Evolutionary conservation across 2,329 filamentous ascomycete species (phyloP), one percentile per base, ranked within the genome.

Genomic region (Cladosporium sphaerospermum): DNA sequence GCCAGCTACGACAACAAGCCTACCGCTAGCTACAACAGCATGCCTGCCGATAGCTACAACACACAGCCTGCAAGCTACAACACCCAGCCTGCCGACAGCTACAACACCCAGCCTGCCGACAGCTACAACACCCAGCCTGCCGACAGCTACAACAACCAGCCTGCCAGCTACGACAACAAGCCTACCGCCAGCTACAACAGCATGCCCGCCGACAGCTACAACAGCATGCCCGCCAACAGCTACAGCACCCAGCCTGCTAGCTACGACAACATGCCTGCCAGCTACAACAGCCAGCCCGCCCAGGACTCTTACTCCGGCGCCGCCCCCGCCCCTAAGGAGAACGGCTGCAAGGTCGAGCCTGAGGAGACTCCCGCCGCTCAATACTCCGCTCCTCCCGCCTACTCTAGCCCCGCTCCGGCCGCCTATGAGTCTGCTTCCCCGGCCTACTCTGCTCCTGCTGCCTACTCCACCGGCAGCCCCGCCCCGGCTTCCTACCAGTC

Each of bases 231-330:
- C 4, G 34, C 10, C 34, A 36, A 36, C 34, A 11, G 10, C n/a
- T 36, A 36, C 34, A 14, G n/a, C 36, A 39, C 8, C n/a, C 23
- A 37, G 8, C 16, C 28, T 34, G 44, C 34, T 39, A 36, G 16
- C 46, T 40, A 49, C 33, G 36, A 41, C 36, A 49, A 41, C 46
- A 28, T 31, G 16, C 19, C n/a, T 23, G 39, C 18, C 47, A 50
- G 40, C 47, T 41, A 32, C 47, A 42, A 40, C 34, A 39, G 36
- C 45, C 28, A 48, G 33, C 31, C 33, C 28, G 36, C 33, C 19
- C 28, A 48, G 45, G 32, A 28, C 19, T 19, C 18, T 37, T 19
- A 49, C 36, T 28, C 19, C 46, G 28, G 19, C 28, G 28, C 46
- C 34, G 16, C 46, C 32, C 23, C 46, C 28, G 14, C n/a, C 16